These are phyloP conservation scores for Cicer cuneatum DNA, from an alignment of 306 rosid genomes.

Conservation along the genomic window DNA sequence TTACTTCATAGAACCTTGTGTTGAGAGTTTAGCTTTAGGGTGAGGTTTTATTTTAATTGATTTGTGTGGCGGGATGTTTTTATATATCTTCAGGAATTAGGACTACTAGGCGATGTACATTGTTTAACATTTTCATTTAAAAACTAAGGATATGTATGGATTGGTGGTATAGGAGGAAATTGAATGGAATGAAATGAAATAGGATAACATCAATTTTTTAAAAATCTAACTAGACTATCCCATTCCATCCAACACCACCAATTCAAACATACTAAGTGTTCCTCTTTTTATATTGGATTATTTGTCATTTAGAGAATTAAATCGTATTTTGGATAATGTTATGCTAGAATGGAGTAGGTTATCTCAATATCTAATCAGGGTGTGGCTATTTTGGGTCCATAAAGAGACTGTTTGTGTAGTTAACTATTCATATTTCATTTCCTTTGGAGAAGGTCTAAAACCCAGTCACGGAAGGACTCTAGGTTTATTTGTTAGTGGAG, in stretches of 20 bases:
- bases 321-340: not conserved
- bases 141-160: too few species aligned
- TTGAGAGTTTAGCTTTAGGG: constrained; percentile 22
- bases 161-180: too few species aligned
- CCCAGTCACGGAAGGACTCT: not conserved
- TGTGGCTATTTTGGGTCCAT: constrained; percentile 6
- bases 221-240: too few species aligned
- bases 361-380: not conserved
- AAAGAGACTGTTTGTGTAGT: not conserved
- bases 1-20: constrained; percentile 20
- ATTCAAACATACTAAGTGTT: too few species aligned
- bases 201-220: too few species aligned
- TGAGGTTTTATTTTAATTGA: constrained; percentile 15
- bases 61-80: constrained; percentile 14
- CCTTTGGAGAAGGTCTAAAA: not conserved
- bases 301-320: not conserved
- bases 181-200: too few species aligned
- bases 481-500: not conserved
- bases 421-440: not conserved
- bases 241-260: too few species aligned
- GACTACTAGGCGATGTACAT: not conserved
- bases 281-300: not conserved
- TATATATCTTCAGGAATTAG: not conserved
- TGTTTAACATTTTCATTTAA: not conserved
- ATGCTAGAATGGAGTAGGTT: not conserved